These are phyloP conservation scores for Daphne laureola DNA, from an alignment of 441 rosid species.

Conservation along the genomic window DNA sequence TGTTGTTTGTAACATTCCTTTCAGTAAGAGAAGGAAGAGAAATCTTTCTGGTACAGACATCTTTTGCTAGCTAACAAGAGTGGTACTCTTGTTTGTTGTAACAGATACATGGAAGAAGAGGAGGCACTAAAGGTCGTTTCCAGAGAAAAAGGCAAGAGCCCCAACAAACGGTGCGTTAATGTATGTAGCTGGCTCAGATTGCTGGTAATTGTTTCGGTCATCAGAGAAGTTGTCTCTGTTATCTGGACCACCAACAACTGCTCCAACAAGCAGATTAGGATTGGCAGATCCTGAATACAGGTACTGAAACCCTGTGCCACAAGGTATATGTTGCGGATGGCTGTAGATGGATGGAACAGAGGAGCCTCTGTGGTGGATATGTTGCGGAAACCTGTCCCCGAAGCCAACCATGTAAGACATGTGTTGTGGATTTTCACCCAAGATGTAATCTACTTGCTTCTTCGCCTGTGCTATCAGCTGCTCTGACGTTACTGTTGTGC, in stretches of 20 bases:
- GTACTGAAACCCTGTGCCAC: conserved; percentile 50
- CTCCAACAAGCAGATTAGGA: conserved; percentile 69
- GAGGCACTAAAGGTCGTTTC: conserved; percentile 6
- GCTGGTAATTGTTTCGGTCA: conserved; percentile 54
- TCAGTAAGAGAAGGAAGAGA: too few relatives aligned
- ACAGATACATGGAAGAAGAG: too few relatives aligned
- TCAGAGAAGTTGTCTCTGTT: conserved; percentile 49
- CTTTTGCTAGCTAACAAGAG: too few relatives aligned
- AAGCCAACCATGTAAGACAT: conserved; percentile 89
- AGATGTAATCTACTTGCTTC: conserved; percentile 66
- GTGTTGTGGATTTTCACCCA: conserved; percentile 74
- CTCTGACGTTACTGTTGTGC: conserved; percentile 31
- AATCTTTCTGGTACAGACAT: too few relatives aligned
- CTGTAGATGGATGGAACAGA: conserved; percentile 51
- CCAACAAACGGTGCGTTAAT: conserved; percentile 93
- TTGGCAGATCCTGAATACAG: conserved; percentile 45
- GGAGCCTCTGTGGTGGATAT: conserved; percentile 87
- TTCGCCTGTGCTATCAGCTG: conserved; percentile 34
- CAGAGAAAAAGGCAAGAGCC: conserved; percentile 54
- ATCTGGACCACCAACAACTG: conserved; percentile 78
- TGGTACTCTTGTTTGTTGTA: too few relatives aligned
- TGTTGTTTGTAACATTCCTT: too few relatives aligned
- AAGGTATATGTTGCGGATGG: conserved; percentile 46
- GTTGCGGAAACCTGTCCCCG: conserved; percentile 48
- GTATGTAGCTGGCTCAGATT: conserved; percentile 81